These are phyloP conservation scores for Rhizodiscina lignyota DNA, from an alignment of 495 filamentous ascomycete species.

Conservation along the genomic window DNA sequence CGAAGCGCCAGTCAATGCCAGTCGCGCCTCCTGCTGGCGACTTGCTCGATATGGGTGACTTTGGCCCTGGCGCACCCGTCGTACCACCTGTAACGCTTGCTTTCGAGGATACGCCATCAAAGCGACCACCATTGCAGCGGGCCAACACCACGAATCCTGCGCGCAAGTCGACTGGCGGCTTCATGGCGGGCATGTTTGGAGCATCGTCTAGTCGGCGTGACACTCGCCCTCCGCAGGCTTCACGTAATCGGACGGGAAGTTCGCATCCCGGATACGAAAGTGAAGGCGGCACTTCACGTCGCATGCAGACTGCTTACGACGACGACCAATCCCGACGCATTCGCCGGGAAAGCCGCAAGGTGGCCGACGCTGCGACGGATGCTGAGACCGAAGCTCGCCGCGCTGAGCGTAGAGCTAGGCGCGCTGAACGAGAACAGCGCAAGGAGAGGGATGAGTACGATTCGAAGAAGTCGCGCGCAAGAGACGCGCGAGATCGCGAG, in stretches of 20 bases:
- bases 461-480: conserved; percentile 9
- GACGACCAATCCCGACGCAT: conserved; percentile 6
- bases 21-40: conserved; percentile 10
- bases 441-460: conserved; percentile 9
- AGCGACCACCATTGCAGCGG: conserved; percentile 5
- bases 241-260: neutral
- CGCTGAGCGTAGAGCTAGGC: conserved; percentile 11
- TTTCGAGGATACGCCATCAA: neutral
- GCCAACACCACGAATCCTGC: conserved; percentile 5
- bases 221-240: neutral
- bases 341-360: conserved; percentile 10
- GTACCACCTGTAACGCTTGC: neutral
- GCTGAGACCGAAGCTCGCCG: conserved; percentile 10
- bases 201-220: conserved; percentile 2
- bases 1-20: conserved; percentile 7
- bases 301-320: conserved; percentile 9
- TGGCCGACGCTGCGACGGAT: conserved; percentile 7
- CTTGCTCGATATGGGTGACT: conserved; percentile 9
- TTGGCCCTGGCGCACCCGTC: neutral
- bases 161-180: conserved; percentile 4
- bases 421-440: conserved; percentile 10
- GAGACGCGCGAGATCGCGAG: conserved; percentile 1
- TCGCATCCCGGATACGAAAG: too few species aligned
- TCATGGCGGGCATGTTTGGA: conserved; percentile 9
- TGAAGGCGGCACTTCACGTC: conserved; percentile 13